phyloP scores from a whole-genome alignment of 768 basidiomycete species.

The Multifurca ochricompacta region DNA sequence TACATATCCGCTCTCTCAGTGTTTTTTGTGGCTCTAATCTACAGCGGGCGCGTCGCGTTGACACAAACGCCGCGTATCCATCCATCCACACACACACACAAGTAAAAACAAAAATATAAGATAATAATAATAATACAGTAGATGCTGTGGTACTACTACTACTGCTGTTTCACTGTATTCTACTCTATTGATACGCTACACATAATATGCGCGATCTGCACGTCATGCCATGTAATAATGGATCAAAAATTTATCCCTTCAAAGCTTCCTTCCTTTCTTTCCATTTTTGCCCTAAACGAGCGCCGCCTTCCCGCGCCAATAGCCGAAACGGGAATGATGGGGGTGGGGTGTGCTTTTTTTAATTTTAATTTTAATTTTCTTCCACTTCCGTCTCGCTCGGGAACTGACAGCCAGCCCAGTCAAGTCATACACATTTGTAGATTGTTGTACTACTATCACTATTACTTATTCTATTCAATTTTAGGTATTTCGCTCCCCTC shows the following conservation, averaged over 20 bases:
- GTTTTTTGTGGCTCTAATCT: background rate
- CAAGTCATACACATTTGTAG: too few relatives aligned
- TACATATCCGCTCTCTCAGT: too few relatives aligned
- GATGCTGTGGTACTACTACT: too few relatives aligned
- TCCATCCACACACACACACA: background rate
- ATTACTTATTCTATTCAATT: background rate
- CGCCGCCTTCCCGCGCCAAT: background rate
- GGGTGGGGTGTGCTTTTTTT: too few relatives aligned
- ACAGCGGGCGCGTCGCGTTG: background rate
- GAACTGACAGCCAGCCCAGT: constrained; percentile 1
- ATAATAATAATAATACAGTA: too few relatives aligned
- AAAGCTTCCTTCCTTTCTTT: background rate
- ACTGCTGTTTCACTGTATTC: too few relatives aligned
- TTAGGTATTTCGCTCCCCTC: background rate
- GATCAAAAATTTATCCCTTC: background rate
- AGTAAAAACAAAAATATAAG: too few relatives aligned
- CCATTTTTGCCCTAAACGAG: background rate
- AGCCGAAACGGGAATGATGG: background rate
- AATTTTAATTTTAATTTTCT: too few relatives aligned
- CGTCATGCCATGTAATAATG: too few relatives aligned
- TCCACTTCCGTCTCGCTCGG: background rate
- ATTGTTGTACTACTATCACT: background rate
- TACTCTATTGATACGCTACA: background rate
- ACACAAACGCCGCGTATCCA: constrained; percentile 6
- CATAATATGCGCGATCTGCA: constrained; percentile 5